A percentile compares a stretch with the other conserved stretches of the same genome.
phyloP scores from a whole-genome alignment of 208 protist genomes.

The Leishmania guyanensis region DNA sequence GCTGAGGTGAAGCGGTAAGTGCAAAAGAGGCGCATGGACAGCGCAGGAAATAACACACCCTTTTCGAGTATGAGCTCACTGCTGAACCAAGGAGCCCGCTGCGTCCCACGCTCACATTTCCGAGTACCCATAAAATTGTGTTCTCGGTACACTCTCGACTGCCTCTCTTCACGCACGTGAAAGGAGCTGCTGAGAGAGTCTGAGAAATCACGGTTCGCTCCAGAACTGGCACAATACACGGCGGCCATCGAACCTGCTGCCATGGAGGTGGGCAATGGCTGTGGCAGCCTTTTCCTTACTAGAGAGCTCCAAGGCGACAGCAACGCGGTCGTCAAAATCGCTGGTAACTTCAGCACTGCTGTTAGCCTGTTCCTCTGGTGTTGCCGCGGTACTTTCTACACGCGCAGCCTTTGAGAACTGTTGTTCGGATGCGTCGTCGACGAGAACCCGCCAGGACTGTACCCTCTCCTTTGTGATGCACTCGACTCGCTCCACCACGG shows the following conservation, averaged over 20 bases:
- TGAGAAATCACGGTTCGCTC: not conserved
- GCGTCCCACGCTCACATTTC: not conserved
- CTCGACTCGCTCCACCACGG: constrained; percentile 49
- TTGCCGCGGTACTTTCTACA: not conserved
- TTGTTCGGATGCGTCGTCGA: constrained; percentile 41
- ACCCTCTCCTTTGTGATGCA: constrained; percentile 42
- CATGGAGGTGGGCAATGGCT: constrained; percentile 66
- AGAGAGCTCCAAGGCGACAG: constrained; percentile 55
- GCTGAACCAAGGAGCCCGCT: not conserved
- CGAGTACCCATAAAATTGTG: not conserved
- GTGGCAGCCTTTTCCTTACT: constrained; percentile 50
- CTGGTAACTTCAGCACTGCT: not conserved
- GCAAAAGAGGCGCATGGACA: not conserved
- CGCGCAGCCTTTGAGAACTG: constrained; percentile 12
- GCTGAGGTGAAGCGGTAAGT: not conserved
- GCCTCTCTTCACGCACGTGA: not conserved
- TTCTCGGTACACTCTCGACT: not conserved
- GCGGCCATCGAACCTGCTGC: constrained; percentile 58
- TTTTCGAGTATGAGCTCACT: not conserved
- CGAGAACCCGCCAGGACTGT: constrained; percentile 30
- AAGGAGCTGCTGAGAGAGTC: not conserved
- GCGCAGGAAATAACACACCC: not conserved
- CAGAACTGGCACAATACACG: constrained; percentile 69
- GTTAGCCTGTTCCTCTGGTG: not conserved
- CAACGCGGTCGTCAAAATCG: constrained; percentile 66